phyloP scores from a whole-genome alignment of 768 basidiomycete genomes.

The Hypholoma fasciculare region DNA sequence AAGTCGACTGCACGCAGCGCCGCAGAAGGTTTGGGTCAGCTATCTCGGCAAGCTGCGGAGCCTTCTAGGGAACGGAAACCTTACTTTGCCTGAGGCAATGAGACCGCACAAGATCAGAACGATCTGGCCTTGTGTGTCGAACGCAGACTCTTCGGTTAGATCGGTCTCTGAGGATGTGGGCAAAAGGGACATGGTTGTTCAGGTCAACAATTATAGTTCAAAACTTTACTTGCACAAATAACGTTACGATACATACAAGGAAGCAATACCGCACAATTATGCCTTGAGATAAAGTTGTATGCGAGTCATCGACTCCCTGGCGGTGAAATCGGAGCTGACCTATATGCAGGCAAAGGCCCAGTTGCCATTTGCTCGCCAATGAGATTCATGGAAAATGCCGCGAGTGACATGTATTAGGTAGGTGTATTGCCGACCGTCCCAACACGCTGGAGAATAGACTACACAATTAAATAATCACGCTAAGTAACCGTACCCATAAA shows the following conservation, averaged over 20 bases:
- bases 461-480: background rate
- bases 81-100: constrained; percentile 74
- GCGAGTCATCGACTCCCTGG: background rate
- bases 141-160: constrained; percentile 17
- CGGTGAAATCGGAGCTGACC: constrained; percentile 1
- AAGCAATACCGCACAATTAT: background rate
- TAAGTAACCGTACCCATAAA: background rate
- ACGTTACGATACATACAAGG: background rate
- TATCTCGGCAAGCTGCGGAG: constrained; percentile 6
- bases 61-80: constrained; percentile 6
- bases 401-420: background rate
- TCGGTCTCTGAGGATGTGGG: constrained; percentile 8
- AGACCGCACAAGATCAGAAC: constrained; percentile 75
- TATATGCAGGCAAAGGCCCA: background rate
- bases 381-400: background rate
- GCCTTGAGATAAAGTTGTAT: background rate
- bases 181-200: constrained; percentile 17
- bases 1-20: constrained; percentile 46
- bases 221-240: constrained; percentile 3
- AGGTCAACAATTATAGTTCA: constrained; percentile 14
- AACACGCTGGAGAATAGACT: background rate
- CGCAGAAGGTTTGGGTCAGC: constrained; percentile 13
- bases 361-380: too few species aligned
- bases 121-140: constrained; percentile 39
- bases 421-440: constrained; percentile 1